Percentiles rank a stretch among this genome's conserved stretches.
Conservation (phyloP, 176 grass and related monocot genomes). For the Paspalum notatum region DNA sequence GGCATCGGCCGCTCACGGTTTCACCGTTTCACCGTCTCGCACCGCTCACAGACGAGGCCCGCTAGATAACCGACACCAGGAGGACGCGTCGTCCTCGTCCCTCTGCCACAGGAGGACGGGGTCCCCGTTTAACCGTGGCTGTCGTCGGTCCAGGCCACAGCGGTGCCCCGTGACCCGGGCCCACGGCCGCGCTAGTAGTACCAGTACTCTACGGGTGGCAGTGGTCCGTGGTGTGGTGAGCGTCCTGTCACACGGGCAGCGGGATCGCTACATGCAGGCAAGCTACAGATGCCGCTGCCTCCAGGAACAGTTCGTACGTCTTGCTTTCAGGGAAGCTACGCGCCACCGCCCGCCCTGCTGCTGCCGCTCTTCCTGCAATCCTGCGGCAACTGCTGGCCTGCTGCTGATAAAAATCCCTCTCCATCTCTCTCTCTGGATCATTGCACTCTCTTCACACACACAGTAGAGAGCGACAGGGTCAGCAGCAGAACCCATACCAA, state of each 20-base stretch:
- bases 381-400: neutral
- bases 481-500: constrained; percentile 16
- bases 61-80: too few relatives aligned
- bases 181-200: neutral
- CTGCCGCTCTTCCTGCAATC: neutral
- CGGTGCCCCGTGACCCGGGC: constrained; percentile 3
- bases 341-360: constrained; percentile 22
- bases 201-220: too few relatives aligned
- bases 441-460: too few relatives aligned
- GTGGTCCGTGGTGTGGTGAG: too few relatives aligned
- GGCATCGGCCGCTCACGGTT: too few relatives aligned
- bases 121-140: neutral
- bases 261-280: neutral
- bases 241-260: too few relatives aligned
- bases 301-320: constrained; percentile 47
- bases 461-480: neutral
- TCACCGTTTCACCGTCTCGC: too few relatives aligned
- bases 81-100: too few relatives aligned
- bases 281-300: neutral
- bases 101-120: too few relatives aligned
- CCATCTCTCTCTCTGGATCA: neutral
- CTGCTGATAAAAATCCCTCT: neutral
- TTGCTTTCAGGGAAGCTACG: constrained; percentile 63
- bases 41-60: too few relatives aligned
- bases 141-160: too few relatives aligned